These are phyloP conservation scores for Tinospora cordifolia DNA, from an alignment of 164 flowering plant genomes.

Conservation along the genomic window DNA sequence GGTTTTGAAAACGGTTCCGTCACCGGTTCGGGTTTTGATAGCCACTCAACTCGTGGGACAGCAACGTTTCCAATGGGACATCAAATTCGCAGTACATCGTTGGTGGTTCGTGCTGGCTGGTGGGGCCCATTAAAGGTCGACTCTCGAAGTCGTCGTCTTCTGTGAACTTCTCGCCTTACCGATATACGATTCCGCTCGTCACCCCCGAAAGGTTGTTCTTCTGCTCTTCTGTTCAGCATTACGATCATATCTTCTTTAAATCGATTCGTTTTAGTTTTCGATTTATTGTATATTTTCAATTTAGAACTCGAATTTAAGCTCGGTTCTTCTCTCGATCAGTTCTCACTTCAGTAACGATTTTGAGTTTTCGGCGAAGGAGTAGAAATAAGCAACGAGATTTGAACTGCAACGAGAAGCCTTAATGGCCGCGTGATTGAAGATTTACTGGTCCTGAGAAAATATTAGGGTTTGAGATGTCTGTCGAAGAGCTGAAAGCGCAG, in stretches of 20 bases:
- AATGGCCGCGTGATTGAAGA: neutral
- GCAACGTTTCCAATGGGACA: too few species aligned
- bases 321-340: neutral
- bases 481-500: slow-evolving; percentile 73
- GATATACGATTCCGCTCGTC: neutral
- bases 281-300: too few species aligned
- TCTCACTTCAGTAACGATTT: neutral
- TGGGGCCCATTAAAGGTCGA: neutral
- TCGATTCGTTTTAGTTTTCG: neutral
- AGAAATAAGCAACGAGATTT: neutral
- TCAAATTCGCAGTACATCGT: too few species aligned
- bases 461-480: slow-evolving; percentile 44
- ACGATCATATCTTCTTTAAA: neutral
- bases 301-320: neutral
- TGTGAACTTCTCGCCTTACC: neutral
- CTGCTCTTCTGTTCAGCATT: neutral
- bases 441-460: neutral
- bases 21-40: too few species aligned
- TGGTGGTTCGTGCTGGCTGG: too few species aligned
- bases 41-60: too few species aligned
- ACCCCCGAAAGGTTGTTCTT: too few species aligned
- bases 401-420: neutral
- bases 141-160: neutral
- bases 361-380: neutral
- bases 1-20: too few species aligned